Base-by-base conservation (phyloP, 2,329 filamentous ascomycete species). In the Pseudogymnoascus sp. region DNA sequence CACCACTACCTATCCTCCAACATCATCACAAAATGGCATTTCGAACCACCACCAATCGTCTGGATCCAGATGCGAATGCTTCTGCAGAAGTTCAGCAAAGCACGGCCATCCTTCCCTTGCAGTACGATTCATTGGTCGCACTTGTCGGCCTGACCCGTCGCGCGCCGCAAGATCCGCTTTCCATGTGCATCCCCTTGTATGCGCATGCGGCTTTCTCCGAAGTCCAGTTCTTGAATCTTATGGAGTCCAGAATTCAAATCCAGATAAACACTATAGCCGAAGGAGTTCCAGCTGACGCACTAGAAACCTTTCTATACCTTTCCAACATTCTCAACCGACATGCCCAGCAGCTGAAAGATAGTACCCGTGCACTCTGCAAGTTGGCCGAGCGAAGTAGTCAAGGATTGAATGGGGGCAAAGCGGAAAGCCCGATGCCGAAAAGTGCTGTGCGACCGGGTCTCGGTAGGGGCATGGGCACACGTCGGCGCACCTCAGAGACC, bases 221-320 rank as follows among this genome's bases (percentile, higher is more conserved):
- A 58, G 48, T 29, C 35, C 64, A 66, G 48, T 61, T 60, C 55
- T 58, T 69, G 33, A 69, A 66, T 60, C 52, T 69, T 10, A 59
- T 68, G 29, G 62, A 66, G 35, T 62, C 60, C 31, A 65, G 60
- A 63, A 61, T 69, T 52, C 58, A 63, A 21, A 55, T 42, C 13
- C 61, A 67, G 39, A 64, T 58, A 4, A 37, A 58, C 27, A 21
- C 59, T 27, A 59, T 62, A 62, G 31, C 45, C 61, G 59, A 37
- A 59, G 52, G 52, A 29, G 52, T 15, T 21, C 15, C 12, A 62
- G 61, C 31, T 12, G 15, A 63, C 29, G 60, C 62, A 55, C 58
- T 67, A 29, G 58, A 45, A 37, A 65, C 59, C 60, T 60, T 66
- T 29, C 63, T 63, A 59, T 64, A 65, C 18, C 59, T 64, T 37